phyloP scores from a whole-genome alignment of 805 yeast species.

The Isabelozyma rhagii region DNA sequence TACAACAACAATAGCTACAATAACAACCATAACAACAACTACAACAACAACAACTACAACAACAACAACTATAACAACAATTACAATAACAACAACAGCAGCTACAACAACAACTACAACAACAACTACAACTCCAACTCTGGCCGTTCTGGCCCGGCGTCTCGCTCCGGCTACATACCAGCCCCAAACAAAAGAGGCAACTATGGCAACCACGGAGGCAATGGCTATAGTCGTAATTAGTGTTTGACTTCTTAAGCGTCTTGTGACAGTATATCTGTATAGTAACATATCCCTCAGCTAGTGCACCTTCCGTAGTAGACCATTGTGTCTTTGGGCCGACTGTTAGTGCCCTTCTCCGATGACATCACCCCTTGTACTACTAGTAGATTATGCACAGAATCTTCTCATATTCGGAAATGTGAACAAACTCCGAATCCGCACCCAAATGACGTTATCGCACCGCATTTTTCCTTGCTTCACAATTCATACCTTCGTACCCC shows the following conservation, averaged over 20 bases:
- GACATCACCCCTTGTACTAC: no score
- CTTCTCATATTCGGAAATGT: no score
- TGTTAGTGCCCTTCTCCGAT: no score
- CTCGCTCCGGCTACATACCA: constrained; percentile 9
- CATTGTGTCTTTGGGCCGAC: no score
- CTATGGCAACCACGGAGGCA: background rate
- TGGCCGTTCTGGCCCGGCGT: constrained; percentile 5
- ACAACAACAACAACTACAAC: constrained; percentile 3
- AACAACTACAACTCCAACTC: constrained; percentile 11
- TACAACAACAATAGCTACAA: constrained; percentile 8
- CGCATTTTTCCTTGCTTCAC: no score
- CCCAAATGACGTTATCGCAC: no score
- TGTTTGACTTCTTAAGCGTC: background rate
- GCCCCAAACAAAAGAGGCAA: constrained; percentile 2
- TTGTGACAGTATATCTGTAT: background rate
- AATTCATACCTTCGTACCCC: no score
- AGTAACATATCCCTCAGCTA: no score
- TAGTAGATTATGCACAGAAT: no score
- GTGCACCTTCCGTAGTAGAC: no score
- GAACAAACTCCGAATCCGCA: no score
- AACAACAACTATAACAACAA: constrained; percentile 6
- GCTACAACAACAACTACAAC: constrained; percentile 5
- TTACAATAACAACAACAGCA: constrained; percentile 6
- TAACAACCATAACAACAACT: constrained; percentile 6
- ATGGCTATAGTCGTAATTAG: constrained; percentile 2